Base-by-base conservation (phyloP, 2,329 filamentous ascomycete genomes). In the Magnaporthales sp. region DNA sequence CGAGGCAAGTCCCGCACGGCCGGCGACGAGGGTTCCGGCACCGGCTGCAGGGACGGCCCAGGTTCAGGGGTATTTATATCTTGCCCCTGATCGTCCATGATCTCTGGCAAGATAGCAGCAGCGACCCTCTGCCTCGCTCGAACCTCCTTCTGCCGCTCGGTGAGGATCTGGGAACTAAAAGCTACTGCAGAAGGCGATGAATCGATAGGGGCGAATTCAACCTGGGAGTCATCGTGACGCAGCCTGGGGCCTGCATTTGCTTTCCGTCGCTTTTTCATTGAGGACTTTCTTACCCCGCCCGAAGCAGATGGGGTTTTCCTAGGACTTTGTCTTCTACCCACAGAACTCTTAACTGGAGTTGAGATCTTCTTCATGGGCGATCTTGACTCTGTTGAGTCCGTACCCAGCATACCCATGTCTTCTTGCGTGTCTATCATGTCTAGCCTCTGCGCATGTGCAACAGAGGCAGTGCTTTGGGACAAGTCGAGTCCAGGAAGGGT, bases 141-240 rank as follows among this genome's bases (percentile, higher is more conserved):
- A 58, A 94, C 87, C 72, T 96, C 92, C 72, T 84, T 89, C 74
- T 96, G 92, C 60, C 87, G 85, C 46, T 93, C 91, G 0, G 92
- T 96, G 63, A 96, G 79, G 22, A 88, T 77, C 71, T 95, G 92
- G 0, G 90, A 92, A 67, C 91, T 88, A 83, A 73, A 0, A 75
- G 77, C 15, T 78, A 76, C 4, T 46, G 81, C 77, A 1, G 77
- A 78, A 0, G 82, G 80, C 0, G 88, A 86, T 13, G 87, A 86
- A 31, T 85, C 83, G 62, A 94, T 89, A 0, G 86, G 79, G 2
- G 89, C 86, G 72, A 95, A 95, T 60, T 91, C 84, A 29, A 96
- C 84, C 72, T 96, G 92, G 0, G 92, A 96, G 75, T 96, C 85
- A 69, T 96, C 86, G 71, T 96, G 92, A 38, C 90, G 86, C 30